These are phyloP conservation scores for Saccharomyces kudriavzevii DNA, from an alignment of 805 yeast species.

Conservation along the genomic window DNA sequence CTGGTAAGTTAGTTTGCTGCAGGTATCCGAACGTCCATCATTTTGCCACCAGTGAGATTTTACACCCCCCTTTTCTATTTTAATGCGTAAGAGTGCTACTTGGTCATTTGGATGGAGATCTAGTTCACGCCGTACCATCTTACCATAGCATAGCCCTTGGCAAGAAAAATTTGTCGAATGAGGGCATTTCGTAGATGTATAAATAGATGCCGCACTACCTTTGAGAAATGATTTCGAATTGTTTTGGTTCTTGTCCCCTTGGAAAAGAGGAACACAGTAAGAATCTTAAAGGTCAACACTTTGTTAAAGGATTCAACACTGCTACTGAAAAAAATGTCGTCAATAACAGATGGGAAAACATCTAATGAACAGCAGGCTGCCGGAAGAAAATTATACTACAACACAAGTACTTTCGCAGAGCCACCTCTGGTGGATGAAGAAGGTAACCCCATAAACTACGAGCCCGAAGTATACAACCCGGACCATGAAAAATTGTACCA, in stretches of 20 bases:
- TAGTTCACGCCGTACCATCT: not conserved
- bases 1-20: not conserved
- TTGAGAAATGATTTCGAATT: not conserved
- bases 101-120: not conserved
- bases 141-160: not conserved
- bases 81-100: not conserved
- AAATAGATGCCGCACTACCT: not conserved
- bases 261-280: not conserved
- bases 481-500: slow-evolving; percentile 3
- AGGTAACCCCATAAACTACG: not conserved
- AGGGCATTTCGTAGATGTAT: not conserved
- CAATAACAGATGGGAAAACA: not conserved
- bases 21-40: not conserved
- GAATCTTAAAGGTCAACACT: not conserved
- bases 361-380: not conserved
- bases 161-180: not conserved
- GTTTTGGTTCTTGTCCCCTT: not conserved
- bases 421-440: slow-evolving; percentile 3
- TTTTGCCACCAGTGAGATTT: not conserved
- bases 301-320: not conserved
- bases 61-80: not conserved
- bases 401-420: not conserved
- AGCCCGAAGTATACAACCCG: slow-evolving; percentile 2
- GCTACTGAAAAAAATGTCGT: not conserved
- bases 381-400: slow-evolving; percentile 1